phyloP scores from a whole-genome alignment of 2,329 filamentous ascomycete species.

The Cercospora beticola region DNA sequence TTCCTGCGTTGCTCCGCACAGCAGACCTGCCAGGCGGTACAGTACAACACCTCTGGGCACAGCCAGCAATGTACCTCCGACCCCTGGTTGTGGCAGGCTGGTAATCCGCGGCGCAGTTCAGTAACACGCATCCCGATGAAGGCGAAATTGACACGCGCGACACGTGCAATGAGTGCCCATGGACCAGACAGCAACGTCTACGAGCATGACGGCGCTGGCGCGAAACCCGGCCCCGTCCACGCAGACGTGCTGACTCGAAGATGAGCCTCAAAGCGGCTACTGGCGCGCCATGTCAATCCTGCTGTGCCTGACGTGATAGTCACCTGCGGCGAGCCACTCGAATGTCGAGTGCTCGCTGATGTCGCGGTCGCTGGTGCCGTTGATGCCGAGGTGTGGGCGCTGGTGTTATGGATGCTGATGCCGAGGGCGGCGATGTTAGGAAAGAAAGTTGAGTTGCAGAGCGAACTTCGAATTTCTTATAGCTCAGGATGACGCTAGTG shows the following conservation, averaged over 20 bases:
- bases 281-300: background rate
- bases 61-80: conserved; percentile 6
- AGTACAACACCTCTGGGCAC: conserved; percentile 6
- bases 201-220: background rate
- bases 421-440: background rate
- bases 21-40: background rate
- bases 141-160: background rate
- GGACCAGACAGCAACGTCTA: background rate
- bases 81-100: background rate
- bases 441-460: background rate
- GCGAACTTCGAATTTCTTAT: background rate
- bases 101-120: background rate
- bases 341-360: background rate
- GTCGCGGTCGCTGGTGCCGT: background rate
- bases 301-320: background rate
- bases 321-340: background rate
- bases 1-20: background rate
- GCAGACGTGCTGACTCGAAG: background rate
- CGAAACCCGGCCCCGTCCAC: background rate
- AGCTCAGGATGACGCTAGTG: background rate
- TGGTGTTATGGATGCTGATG: background rate
- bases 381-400: background rate
- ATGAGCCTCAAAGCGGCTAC: background rate
- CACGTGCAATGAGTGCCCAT: background rate
- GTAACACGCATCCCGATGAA: background rate